Conservation (phyloP, 2,329 filamentous ascomycete genomes). For the Exserohilum rostratum region DNA sequence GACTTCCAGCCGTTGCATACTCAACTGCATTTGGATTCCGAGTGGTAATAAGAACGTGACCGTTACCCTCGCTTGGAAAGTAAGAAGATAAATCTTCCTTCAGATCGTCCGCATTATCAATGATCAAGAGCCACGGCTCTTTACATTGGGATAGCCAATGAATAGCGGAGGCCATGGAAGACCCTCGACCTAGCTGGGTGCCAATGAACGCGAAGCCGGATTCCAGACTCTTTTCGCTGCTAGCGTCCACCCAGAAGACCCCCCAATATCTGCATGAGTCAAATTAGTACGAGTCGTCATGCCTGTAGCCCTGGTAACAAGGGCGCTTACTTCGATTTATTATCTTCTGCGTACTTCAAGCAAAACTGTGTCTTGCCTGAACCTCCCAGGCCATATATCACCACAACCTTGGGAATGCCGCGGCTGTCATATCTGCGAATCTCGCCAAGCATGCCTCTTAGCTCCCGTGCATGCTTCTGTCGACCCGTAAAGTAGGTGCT, state of each 20-base stretch:
- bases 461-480: not conserved
- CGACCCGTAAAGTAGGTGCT: not conserved
- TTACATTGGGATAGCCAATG: slow-evolving; percentile 23
- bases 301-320: too few relatives aligned
- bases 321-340: too few relatives aligned
- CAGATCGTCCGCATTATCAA: slow-evolving; percentile 38
- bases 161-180: slow-evolving; percentile 31
- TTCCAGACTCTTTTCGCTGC: slow-evolving; percentile 26
- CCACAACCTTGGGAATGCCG: slow-evolving; percentile 26
- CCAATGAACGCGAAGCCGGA: slow-evolving; percentile 35
- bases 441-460: not conserved
- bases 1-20: slow-evolving; percentile 26
- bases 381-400: slow-evolving; percentile 48
- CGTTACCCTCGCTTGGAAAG: slow-evolving; percentile 33
- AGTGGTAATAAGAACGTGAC: slow-evolving; percentile 36
- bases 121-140: slow-evolving; percentile 32
- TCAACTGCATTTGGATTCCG: slow-evolving; percentile 26
- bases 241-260: slow-evolving; percentile 48
- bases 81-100: slow-evolving; percentile 17
- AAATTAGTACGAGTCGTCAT: slow-evolving; percentile 21
- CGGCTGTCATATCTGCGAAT: too few relatives aligned
- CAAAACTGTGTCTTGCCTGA: slow-evolving; percentile 51
- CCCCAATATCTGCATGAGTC: slow-evolving; percentile 44
- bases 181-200: slow-evolving; percentile 30
- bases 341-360: slow-evolving; percentile 45